Evolutionary conservation across 192 early-diverging fungal genomes (phyloP), one percentile per base, ranked within the genome.

Genomic region (Backusella macrospora): DNA sequence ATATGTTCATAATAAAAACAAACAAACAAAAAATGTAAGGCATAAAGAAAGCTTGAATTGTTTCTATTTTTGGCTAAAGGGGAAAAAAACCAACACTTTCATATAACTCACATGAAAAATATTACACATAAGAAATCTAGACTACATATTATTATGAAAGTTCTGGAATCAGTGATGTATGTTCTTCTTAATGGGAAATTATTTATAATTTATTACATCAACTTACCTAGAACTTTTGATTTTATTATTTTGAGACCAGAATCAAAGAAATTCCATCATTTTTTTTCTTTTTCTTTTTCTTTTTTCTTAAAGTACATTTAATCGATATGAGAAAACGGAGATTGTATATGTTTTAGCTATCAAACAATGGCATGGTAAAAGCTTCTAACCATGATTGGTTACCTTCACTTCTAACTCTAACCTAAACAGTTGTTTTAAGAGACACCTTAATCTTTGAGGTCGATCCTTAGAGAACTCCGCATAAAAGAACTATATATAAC

Each of bases 401-500:
- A 55, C 21, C 0, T n/a, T 26, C 21, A 59, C 26, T 59, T 59
- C 52, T 59, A 59, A 23, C 52, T 59, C 52, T 9, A 59, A 12
- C 26, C 52, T 59, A 59, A 59, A 12, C 14, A 59, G 18, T 55
- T 55, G 23, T 55, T 55, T 55, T 55, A 55, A 18, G 52, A 55
- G 23, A 55, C 52, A 55, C 21, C 23, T 55, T 55, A 55, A 52
- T 52, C 48, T n/a, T 52, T 52, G 48, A 21, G 16, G 48, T 52
- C 48, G 48, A 52, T 52, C 48, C 0, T 49, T 49, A 18, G 7
- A 49, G 18, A 18, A 14, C 48, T 49, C 48, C 48, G n/a, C 6
- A 18, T 9, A n/a, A 49, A 49, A 49, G 18, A 49, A 21, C 4
- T 4, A 14, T 42, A 65, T 65, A 65, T 21, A 65, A 65, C 21